Percentiles rank a stretch among this genome's conserved stretches.
phyloP scores from a whole-genome alignment of 1,139 yeast species.

The Protomyces arabidopsidicola region DNA sequence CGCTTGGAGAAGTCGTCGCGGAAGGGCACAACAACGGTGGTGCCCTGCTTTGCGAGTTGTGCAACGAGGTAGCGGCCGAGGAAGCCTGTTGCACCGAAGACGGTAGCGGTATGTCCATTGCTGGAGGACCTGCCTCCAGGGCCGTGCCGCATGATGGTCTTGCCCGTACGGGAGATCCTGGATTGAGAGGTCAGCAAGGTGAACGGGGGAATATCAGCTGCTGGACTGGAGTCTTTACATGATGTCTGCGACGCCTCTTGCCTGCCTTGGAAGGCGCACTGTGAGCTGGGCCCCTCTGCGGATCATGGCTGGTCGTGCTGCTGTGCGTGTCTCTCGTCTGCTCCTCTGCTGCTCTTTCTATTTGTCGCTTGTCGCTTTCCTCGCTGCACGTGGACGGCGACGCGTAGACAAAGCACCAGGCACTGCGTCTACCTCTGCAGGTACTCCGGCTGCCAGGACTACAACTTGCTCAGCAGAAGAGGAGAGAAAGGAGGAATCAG shows the following conservation, averaged over 20 bases:
- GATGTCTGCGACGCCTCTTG: constrained; percentile 19
- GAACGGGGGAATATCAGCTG: too few species aligned
- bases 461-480: background rate
- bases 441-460: background rate
- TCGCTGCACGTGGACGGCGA: too few species aligned
- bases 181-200: constrained; percentile 45
- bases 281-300: background rate
- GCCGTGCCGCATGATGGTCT: constrained; percentile 64
- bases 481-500: background rate
- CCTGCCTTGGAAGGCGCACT: constrained; percentile 5
- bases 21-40: constrained; percentile 68
- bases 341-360: background rate
- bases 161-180: constrained; percentile 71
- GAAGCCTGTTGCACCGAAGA: constrained; percentile 78
- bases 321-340: background rate
- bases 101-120: constrained; percentile 88
- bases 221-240: background rate
- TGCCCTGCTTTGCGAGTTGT: constrained; percentile 63
- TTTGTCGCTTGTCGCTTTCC: background rate
- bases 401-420: too few species aligned
- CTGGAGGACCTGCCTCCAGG: constrained; percentile 77
- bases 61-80: constrained; percentile 69
- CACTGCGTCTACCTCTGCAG: too few species aligned
- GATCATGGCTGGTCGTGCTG: background rate
- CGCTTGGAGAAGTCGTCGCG: constrained; percentile 77